phyloP scores from a whole-genome alignment of 805 yeast genomes.

The Suhomyces kilbournensis region DNA sequence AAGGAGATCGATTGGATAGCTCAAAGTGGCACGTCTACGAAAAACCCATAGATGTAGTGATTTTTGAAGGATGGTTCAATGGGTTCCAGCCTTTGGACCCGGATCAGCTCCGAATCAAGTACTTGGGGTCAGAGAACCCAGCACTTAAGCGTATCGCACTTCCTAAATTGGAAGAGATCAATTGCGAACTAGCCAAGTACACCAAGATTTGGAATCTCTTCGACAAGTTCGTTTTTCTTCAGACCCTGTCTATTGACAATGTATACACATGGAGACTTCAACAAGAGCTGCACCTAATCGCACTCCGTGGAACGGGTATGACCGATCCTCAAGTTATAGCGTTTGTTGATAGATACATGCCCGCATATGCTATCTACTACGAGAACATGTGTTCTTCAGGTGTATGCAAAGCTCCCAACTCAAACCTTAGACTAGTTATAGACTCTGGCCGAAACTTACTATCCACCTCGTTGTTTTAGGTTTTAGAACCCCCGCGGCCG shows the following conservation, averaged over 20 bases:
- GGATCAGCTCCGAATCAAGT: conserved; percentile 18
- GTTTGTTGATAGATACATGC: conserved; percentile 86
- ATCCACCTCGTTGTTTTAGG: conserved; percentile 4
- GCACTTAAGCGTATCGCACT: conserved; percentile 20
- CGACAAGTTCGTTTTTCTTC: conserved; percentile 58
- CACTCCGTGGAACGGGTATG: conserved; percentile 68
- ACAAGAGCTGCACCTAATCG: conserved; percentile 64
- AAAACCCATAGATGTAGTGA: conserved; percentile 55
- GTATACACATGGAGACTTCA: conserved; percentile 79
- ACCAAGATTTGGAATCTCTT: conserved; percentile 53
- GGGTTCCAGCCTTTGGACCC: conserved; percentile 53
- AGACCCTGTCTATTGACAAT: conserved; percentile 55
- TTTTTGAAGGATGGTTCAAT: conserved; percentile 93
- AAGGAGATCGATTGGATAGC: conserved; percentile 66
- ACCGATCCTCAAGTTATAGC: conserved; percentile 59
- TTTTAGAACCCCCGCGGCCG: not conserved
- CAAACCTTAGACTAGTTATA: conserved; percentile 15
- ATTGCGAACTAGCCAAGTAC: conserved; percentile 52
- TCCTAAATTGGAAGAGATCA: conserved; percentile 40
- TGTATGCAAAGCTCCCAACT: conserved; percentile 4
- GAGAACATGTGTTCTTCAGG: conserved; percentile 33
- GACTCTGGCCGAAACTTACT: conserved; percentile 10
- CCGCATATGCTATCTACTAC: conserved; percentile 73
- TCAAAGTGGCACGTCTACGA: conserved; percentile 35
- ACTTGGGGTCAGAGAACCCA: conserved; percentile 16